A percentile compares a stretch with the other conserved stretches of the same genome.
Conservation (phyloP, 495 filamentous ascomycete species). For the Cercophora scortea region DNA sequence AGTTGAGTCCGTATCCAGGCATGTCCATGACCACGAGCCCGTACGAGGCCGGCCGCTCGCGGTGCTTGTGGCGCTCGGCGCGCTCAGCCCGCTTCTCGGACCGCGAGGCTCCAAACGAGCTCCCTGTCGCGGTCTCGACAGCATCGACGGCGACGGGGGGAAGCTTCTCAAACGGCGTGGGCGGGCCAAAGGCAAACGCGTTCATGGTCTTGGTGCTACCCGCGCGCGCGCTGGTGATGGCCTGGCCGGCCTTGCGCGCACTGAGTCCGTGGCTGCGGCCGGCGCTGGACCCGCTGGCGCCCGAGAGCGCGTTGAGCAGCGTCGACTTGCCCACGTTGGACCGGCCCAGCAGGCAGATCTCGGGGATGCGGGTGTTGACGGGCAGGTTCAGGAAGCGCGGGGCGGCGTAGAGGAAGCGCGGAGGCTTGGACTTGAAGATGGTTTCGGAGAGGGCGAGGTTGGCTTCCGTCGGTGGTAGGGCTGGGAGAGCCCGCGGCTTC, state of each 20-base stretch:
- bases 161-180: not conserved
- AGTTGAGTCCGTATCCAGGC: conserved; percentile 86
- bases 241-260: conserved; percentile 25
- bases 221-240: conserved; percentile 62
- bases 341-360: conserved; percentile 58
- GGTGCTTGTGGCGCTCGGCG: conserved; percentile 12
- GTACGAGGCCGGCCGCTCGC: conserved; percentile 43
- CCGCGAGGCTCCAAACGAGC: not conserved
- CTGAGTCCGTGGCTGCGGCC: conserved; percentile 14
- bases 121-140: not conserved
- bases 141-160: not conserved
- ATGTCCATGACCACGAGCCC: conserved; percentile 72
- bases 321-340: conserved; percentile 91
- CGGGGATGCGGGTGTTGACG: conserved; percentile 46
- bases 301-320: conserved; percentile 75
- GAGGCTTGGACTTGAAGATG: conserved; percentile 56
- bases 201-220: conserved; percentile 80
- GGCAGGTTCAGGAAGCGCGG: conserved; percentile 62
- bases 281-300: conserved; percentile 23
- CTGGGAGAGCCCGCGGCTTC: conserved; percentile 11
- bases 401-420: conserved; percentile 63
- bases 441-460: conserved; percentile 32
- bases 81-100: conserved; percentile 9
- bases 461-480: conserved; percentile 3
- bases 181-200: conserved; percentile 65